Evolutionary conservation across 768 basidiomycete species (phyloP).

Genomic region (Mycena kentingensis): DNA sequence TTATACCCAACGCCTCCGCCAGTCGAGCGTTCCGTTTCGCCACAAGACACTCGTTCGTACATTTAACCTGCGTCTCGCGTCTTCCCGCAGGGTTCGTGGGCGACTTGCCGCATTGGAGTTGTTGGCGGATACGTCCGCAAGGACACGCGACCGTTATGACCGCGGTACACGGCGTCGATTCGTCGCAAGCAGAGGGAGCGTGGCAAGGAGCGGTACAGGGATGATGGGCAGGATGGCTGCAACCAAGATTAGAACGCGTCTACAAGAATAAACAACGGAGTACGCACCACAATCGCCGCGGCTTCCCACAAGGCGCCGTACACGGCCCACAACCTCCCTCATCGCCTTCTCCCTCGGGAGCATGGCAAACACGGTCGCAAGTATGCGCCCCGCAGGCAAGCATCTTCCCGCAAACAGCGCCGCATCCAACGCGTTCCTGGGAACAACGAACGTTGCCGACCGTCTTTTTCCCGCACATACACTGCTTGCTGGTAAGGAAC

Average conservation of each 20-base stretch:
- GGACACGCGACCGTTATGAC: conserved; percentile 72
- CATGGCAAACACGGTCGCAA: conserved; percentile 84
- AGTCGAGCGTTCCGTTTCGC: conserved; percentile 86
- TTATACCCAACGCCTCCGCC: conserved; percentile 92
- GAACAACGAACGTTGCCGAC: conserved; percentile 85
- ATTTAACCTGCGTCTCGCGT: conserved; percentile 56
- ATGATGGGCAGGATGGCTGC: conserved; percentile 68
- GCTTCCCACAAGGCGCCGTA: conserved; percentile 78
- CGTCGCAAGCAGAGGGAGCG: conserved; percentile 83
- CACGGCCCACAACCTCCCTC: conserved; percentile 79
- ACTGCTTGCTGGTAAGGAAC: conserved; percentile 73
- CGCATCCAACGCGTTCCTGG: conserved; percentile 80
- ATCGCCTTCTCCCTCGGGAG: conserved; percentile 9
- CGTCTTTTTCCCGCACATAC: conserved; percentile 86
- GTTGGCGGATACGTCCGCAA: conserved; percentile 80
- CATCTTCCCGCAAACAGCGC: conserved; percentile 73
- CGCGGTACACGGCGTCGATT: conserved; percentile 74
- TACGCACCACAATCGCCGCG: conserved; percentile 78
- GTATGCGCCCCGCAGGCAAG: conserved; percentile 87
- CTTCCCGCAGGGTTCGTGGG: conserved; percentile 47
- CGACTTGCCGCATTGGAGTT: conserved; percentile 69
- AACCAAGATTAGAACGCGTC: background rate
- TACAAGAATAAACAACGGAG: background rate
- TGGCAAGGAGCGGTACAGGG: conserved; percentile 82
- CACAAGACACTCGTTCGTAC: conserved; percentile 79